Base-by-base conservation (phyloP, 805 yeast species). In the Jamesozyma lodderae region DNA sequence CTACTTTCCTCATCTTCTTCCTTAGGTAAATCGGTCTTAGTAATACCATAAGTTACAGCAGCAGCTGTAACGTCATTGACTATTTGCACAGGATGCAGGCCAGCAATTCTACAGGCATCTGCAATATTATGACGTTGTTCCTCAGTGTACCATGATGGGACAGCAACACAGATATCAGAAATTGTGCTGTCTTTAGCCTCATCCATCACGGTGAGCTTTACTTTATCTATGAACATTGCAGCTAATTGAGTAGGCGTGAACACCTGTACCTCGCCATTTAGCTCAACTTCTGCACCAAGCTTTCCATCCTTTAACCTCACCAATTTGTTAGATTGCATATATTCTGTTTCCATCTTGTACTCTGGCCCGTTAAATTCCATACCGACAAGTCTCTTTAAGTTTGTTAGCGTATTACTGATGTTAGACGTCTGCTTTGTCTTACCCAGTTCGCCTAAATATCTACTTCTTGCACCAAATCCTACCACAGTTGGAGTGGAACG, bases 61-160 rank as follows among this genome's bases (percentile, higher is more conserved):
- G 97, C 97, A 44, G 97, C 96, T 42, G 97, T 88, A 50, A 84
- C 81, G 63, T 92, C 97, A 65, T 92, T 92, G 53, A 92, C 94
- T 48, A 92, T 78, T 75, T 97, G 83, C 42, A 90, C 96, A 43
- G 96, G 96, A 77, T 88, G 88, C 58, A 90, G 74, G 45, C 95
- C 95, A 41, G 96, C 96, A 62, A 90, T 83, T 59, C 72, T 75
- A 60, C 95, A 90, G 41, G 97, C 96, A 62, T 92, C 97, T 45
- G 85, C 72, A 49, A 92, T 81, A 47, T 95, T 95, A 57, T 95
- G 85, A 68, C 97, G 87, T 71, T 90, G 96, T 57, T 74, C 77
- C 65, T 92, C 96, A 40, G 94, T 77, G 75, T 83, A 90, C 96
- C 97, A 90, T 34, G 78, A 81, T 57, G 98, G 98, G 40, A 92